A percentile compares a stretch with the other conserved stretches of the same genome.
Evolutionary conservation across 116 monocot species (phyloP).

Genomic region (Posidonia oceanica): DNA sequence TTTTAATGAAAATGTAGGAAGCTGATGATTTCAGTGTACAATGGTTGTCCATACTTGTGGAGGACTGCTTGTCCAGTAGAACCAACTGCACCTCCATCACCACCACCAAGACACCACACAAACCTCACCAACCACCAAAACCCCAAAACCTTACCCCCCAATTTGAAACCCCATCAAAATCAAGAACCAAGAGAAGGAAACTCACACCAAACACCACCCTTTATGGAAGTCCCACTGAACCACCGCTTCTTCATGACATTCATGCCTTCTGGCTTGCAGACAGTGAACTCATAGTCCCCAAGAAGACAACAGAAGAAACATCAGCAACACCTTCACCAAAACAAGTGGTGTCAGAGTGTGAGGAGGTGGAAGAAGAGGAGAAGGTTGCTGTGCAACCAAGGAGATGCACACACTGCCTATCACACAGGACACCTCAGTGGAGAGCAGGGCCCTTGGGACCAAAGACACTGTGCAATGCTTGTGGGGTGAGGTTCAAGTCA

Average conservation of each 20-base stretch:
- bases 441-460: constrained; percentile 72
- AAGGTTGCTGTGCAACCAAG: constrained; percentile 7
- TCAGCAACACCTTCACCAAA: not conserved
- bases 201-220: not conserved
- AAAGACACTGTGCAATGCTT: constrained; percentile 70
- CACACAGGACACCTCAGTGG: constrained; percentile 66
- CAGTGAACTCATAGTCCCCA: constrained; percentile 44
- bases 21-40: constrained; percentile 34
- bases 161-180: constrained; percentile 11
- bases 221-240: constrained; percentile 7
- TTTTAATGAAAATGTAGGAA: constrained; percentile 18
- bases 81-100: constrained; percentile 13
- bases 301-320: constrained; percentile 11
- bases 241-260: constrained; percentile 16
- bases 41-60: constrained; percentile 57
- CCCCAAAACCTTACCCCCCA: not conserved
- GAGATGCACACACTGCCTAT: constrained; percentile 53
- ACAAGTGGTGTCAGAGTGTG: not conserved
- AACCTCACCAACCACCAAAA: constrained; percentile 5
- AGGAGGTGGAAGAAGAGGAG: constrained; percentile 9
- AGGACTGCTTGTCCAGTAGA: constrained; percentile 52
- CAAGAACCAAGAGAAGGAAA: constrained; percentile 34
- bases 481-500: constrained; percentile 57
- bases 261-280: constrained; percentile 57
- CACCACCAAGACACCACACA: not conserved